A percentile compares a stretch with the other conserved stretches of the same genome.
Conservation (phyloP, 306 rosid species). For the Herpetospermum pedunculosum region DNA sequence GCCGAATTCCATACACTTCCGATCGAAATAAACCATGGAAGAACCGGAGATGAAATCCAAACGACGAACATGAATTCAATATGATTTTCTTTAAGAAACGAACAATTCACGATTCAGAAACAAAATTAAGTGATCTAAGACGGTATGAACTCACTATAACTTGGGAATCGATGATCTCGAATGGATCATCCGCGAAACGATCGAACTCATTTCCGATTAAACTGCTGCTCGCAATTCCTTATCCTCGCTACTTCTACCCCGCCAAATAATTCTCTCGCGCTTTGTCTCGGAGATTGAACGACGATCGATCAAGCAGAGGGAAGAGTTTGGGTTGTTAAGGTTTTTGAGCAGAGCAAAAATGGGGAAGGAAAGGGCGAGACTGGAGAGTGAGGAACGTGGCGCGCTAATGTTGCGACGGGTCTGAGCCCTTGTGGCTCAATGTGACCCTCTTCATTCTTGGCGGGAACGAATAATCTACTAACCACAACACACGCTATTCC, state of each 20-base stretch:
- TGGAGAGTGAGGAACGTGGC: constrained; percentile 4
- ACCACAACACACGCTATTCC: neutral
- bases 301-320: neutral
- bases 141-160: constrained; percentile 25
- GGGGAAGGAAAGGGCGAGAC: neutral
- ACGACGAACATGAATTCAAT: neutral
- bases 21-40: neutral
- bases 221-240: neutral
- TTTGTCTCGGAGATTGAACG: neutral
- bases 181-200: constrained; percentile 56
- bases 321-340: neutral
- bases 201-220: constrained; percentile 40
- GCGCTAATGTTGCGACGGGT: neutral
- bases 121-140: neutral
- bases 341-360: neutral
- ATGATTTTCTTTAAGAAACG: neutral
- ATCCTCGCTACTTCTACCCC: neutral
- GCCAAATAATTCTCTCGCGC: neutral
- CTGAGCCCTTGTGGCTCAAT: neutral
- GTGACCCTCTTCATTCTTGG: neutral
- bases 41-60: neutral
- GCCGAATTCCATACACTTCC: neutral
- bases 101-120: neutral
- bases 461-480: neutral
- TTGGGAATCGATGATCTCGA: constrained; percentile 40